These are phyloP conservation scores for Phyllosticta ampelicida DNA, from an alignment of 2,329 filamentous ascomycete species.

Conservation along the genomic window DNA sequence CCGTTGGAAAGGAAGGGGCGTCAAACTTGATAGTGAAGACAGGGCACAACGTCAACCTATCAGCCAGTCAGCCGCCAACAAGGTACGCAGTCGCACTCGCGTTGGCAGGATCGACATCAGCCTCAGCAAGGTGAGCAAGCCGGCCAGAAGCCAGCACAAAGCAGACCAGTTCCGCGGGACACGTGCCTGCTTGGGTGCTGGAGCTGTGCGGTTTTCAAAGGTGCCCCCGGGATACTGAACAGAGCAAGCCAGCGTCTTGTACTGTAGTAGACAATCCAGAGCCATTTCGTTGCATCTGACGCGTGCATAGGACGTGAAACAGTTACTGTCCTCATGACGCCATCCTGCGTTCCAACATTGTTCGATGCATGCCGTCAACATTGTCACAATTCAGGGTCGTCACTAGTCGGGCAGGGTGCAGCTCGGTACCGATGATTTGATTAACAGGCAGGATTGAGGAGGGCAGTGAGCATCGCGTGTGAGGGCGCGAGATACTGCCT, in stretches of 20 bases:
- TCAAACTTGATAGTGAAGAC: not conserved
- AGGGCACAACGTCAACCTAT: not conserved
- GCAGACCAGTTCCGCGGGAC: not conserved
- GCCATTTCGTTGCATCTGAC: not conserved
- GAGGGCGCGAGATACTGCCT: no score
- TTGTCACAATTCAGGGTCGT: not conserved
- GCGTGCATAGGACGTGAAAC: no score
- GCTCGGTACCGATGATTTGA: not conserved
- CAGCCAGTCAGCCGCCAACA: not conserved
- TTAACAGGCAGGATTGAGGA: no score
- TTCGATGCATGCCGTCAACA: not conserved
- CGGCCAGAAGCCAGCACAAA: not conserved
- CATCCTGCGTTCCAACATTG: not conserved
- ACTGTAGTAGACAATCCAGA: no score
- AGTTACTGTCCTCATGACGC: not conserved
- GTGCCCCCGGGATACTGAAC: no score
- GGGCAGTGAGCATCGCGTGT: no score
- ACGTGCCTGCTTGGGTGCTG: not conserved
- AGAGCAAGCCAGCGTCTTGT: no score
- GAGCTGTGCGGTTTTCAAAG: no score
- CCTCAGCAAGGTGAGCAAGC: not conserved
- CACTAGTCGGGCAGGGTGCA: not conserved
- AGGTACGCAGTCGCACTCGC: not conserved
- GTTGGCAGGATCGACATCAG: not conserved
- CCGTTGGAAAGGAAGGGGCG: no score